A percentile compares a stretch with the other conserved stretches of the same genome.
phyloP scores from a whole-genome alignment of 805 yeast species.

The Ogataea methylovora region DNA sequence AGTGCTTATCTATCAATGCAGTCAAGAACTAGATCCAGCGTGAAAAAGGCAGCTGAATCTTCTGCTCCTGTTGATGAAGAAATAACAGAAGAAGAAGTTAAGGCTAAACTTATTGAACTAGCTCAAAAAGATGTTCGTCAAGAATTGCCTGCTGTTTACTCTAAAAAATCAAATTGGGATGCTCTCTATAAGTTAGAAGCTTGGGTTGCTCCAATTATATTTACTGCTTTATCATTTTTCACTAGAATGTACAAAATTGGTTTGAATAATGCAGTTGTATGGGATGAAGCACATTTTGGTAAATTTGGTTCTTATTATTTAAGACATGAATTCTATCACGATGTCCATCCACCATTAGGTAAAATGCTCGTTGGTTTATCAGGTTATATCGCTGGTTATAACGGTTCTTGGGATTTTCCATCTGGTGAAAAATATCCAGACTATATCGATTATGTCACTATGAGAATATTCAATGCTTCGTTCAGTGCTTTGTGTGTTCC shows the following conservation, averaged over 20 bases:
- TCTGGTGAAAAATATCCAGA: conserved; percentile 76
- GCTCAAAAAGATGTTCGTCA: conserved; percentile 11
- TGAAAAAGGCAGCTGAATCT: too few relatives aligned
- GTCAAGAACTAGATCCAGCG: too few relatives aligned
- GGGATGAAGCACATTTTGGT: conserved; percentile 98
- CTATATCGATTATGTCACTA: conserved; percentile 67
- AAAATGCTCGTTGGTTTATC: conserved; percentile 74
- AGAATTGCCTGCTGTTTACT: conserved; percentile 7
- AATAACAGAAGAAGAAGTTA: conserved; percentile 23
- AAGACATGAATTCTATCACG: conserved; percentile 74
- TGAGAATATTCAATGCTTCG: conserved; percentile 83
- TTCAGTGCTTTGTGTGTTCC: conserved; percentile 85
- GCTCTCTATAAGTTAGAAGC: conserved; percentile 18
- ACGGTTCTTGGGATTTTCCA: conserved; percentile 84
- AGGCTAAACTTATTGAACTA: conserved; percentile 20
- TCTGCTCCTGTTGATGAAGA: too few relatives aligned
- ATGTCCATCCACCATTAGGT: conserved; percentile 85
- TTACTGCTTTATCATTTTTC: conserved; percentile 64
- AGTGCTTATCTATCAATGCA: too few relatives aligned
- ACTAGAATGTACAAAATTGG: conserved; percentile 74
- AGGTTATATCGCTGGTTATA: conserved; percentile 77
- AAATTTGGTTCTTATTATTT: conserved; percentile 77
- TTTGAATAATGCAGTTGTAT: conserved; percentile 68
- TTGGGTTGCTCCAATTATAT: conserved; percentile 45
- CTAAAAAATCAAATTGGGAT: conserved; percentile 6